Evolutionary conservation across 345 rosid genomes (phyloP), one percentile per base, ranked within the genome.

Genomic region (Durio zibethinus): DNA sequence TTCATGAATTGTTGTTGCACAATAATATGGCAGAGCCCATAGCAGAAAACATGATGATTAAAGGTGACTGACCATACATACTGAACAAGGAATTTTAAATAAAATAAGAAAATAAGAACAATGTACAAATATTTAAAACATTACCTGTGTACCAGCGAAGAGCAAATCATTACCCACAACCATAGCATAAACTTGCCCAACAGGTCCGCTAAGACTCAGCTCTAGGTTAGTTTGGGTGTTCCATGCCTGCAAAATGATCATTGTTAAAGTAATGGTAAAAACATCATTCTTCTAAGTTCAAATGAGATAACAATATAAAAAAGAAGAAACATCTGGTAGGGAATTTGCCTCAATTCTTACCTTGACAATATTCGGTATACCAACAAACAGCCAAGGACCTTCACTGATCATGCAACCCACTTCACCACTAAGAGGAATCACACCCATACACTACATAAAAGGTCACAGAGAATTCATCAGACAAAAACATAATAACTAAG

Each of bases 361-460:
- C 99, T 92, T 97, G 45, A 97, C 90, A 81, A 86, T 48, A 91
- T 94, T 90, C 50, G 92, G 95, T 80, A 92, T 60, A 76, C 99
- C 98, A 82, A 92, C 89, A 83, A 97, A 92, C 48, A 97, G 83
- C 98, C 99, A 94, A 7, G 98, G 97, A 74, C 97, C 97, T 90
- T 94, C 99, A 81, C 79, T 92, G 61, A 97, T 88, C 88, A 97
- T 85, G 87, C 97, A 97, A 42, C 98, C 97, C 71, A 94, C 88
- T 81, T 97, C 97, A 65, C 94, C 97, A 57, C 96, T 97, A 81
- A 92, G 87, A 81, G 83, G 86, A 72, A 86, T 54, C 42, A 88
- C 91, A 63, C 83, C 85, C 77, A 79, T 77, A 85, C 98, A 97
- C 98, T 94, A 82, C 80, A 80, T 65, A 61, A 75, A 78, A 71